Base-by-base conservation (phyloP, 1,139 yeast genomes). In the Hansenula lynferdii region DNA sequence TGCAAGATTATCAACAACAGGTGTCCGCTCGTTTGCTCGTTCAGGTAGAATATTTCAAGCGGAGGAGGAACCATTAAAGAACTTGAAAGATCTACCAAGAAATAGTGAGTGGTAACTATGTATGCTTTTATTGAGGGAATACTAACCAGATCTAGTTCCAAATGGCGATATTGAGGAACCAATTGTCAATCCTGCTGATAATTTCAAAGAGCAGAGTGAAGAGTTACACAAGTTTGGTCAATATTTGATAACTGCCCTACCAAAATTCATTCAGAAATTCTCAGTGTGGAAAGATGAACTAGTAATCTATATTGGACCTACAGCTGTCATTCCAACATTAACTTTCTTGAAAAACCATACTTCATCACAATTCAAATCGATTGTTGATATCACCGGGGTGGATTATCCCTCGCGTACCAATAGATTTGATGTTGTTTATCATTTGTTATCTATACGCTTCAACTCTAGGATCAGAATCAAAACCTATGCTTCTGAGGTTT, bases 241-340 rank as follows among this genome's bases (percentile, higher is more conserved):
- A 46, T 86, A 86, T 59, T 63, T 86, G 50, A 82, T 83, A 74
- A 74, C 86, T 16, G 78, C 86, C 47, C 58, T 86, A 65, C 96
- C 96, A 38, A 86, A 85, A 62, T 85, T 69, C 58, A 74, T 86
- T 48, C 95, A 86, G 64, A 84, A 83, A 60, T 86, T 85, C 54
- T 72, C 86, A 12, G 95, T 86, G 39, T 86, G 95, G 95, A 86
- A 86, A 64, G 95, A 86, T 60, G 96, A 86, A 64, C 75, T 86
- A 59, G 77, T 85, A 34, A 61, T 86, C 41, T 82, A 79, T 60
- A 77, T 84, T 44, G 85, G 90, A 4, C 96, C 96, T 36, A 63
- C 75, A 20, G 92, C 89, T 4, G 62, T 86, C 41, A 67, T 79
- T 49, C 94, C 90, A 23, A 80, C 80, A 41, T 64, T 82, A 64